Percentiles rank a stretch among this genome's conserved stretches.
phyloP scores from a whole-genome alignment of 2,329 filamentous ascomycete genomes.

The Colletotrichum eleusines region DNA sequence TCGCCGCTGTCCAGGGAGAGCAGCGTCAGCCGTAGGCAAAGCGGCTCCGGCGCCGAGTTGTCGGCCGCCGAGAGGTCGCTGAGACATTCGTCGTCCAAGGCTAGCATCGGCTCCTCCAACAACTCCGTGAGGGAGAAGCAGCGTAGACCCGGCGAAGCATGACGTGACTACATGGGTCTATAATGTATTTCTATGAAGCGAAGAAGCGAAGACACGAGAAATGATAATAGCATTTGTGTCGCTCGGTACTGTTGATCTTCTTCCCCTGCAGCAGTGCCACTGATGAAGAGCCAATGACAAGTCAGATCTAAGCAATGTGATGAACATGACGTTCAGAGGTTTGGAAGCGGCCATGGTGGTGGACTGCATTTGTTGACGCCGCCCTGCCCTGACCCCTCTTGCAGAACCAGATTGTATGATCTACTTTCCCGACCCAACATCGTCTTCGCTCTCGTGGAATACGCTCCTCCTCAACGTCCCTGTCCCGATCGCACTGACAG shows the following conservation, averaged over 20 bases:
- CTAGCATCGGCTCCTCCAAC: slow-evolving; percentile 33
- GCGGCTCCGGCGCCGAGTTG: slow-evolving; percentile 26
- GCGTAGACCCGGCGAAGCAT: slow-evolving; percentile 31
- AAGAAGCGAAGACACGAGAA: slow-evolving; percentile 28
- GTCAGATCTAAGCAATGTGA: neutral
- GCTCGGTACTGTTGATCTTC: no score
- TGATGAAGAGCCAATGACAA: neutral
- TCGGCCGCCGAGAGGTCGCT: slow-evolving; percentile 31
- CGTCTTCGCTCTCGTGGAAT: slow-evolving; percentile 57
- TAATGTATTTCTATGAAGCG: slow-evolving; percentile 33
- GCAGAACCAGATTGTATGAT: neutral
- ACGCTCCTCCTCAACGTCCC: slow-evolving; percentile 53
- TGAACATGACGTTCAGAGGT: neutral
- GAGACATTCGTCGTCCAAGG: slow-evolving; percentile 38
- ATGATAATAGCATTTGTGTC: slow-evolving; percentile 18
- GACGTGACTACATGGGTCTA: slow-evolving; percentile 10
- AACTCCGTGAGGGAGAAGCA: slow-evolving; percentile 36
- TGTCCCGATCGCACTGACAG: slow-evolving; percentile 35
- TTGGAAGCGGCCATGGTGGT: no score
- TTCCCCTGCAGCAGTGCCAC: neutral
- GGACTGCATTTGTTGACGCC: neutral
- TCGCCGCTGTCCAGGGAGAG: slow-evolving; percentile 66
- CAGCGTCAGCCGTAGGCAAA: slow-evolving; percentile 48
- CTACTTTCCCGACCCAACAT: slow-evolving; percentile 43
- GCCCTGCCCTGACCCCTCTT: neutral